A percentile compares a stretch with the other conserved stretches of the same genome.
Evolutionary conservation across 2,329 filamentous ascomycete species (phyloP).

Genomic region (Teratosphaeria epicoccoides): DNA sequence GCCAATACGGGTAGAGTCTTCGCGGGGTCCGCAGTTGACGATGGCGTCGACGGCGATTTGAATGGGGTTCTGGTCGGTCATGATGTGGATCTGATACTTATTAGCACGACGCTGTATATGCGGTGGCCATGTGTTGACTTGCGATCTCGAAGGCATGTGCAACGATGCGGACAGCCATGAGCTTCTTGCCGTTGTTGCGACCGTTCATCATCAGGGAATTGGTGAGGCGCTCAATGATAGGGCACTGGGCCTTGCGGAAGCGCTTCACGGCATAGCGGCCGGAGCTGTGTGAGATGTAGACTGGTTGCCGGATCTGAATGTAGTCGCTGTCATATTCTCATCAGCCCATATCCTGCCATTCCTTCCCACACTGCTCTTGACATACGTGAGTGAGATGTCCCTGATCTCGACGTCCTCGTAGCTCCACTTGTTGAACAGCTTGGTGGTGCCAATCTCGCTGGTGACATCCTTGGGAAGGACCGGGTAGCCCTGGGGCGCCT

Average conservation of each 20-base stretch:
- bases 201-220: slow-evolving; percentile 99
- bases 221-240: slow-evolving; percentile 99
- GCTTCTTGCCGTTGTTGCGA: slow-evolving; percentile 99
- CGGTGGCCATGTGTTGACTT: slow-evolving; percentile 38
- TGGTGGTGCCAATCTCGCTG: slow-evolving; percentile 80
- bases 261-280: slow-evolving; percentile 98
- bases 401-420: slow-evolving; percentile 99
- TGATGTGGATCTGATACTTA: slow-evolving; percentile 82
- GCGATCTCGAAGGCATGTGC: slow-evolving; percentile 99
- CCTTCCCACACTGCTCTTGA: slow-evolving; percentile 5
- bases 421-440: slow-evolving; percentile 97
- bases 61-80: slow-evolving; percentile 99
- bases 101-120: slow-evolving; percentile 3
- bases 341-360: not conserved
- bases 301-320: slow-evolving; percentile 97
- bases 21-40: slow-evolving; percentile 99
- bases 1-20: slow-evolving; percentile 99
- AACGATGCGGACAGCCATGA: slow-evolving; percentile 99
- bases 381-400: slow-evolving; percentile 99
- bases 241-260: slow-evolving; percentile 99
- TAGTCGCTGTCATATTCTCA: slow-evolving; percentile 64
- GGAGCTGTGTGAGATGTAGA: slow-evolving; percentile 98
- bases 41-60: slow-evolving; percentile 99
- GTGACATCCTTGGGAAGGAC: slow-evolving; percentile 89
- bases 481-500: slow-evolving; percentile 67